Evolutionary conservation across 352 stramenopile genomes (phyloP), one percentile per base, ranked within the genome.

Genomic region (Phytophthora hybrid): DNA sequence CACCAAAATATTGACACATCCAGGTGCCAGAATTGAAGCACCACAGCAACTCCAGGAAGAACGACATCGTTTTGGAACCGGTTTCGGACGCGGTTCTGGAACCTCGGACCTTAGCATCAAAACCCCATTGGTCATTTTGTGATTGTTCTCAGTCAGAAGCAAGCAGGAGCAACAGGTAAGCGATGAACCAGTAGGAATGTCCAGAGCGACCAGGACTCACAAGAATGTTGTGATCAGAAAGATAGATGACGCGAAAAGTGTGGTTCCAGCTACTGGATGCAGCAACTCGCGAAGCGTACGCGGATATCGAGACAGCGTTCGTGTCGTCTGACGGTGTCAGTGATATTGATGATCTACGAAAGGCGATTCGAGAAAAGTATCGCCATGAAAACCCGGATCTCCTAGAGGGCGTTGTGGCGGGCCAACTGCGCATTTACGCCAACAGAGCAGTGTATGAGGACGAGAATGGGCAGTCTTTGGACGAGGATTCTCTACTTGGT

Each of bases 1-100:
- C 77, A 74, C 21, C 66, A 88, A 31, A 73, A 66, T n/a, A 63
- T 83, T 23, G 59, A 11, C 41, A 65, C 67, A 13, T 62, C 53
- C 1, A 71, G 60, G 23, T 26, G 23, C 23, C 23, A 16, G 29
- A 31, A 31, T 31, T 31, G 29, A 31, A 31, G 29, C 29, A 7
- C 29, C 29, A 31, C 29, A 31, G 37, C 37, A 44, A 44, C 9
- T 44, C 37, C 18, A 16, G 34, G 2, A 14, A 44, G 37, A 18
- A 44, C 9, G 9, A 16, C 6, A 44, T 44, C 37, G 37, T 44
- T 44, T 16, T 44, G 10, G 37, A 11, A 44, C 37, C 13, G 9
- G 37, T 16, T 44, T 31, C 4, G 5, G 6, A 31, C 29, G 5
- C 29, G 29, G 29, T 31, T 31, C 6, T 31, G 29, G 5, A 31